Evolutionary conservation across 208 protist genomes (phyloP), one percentile per base, ranked within the genome.

Genomic region (Trypanosoma brucei): DNA sequence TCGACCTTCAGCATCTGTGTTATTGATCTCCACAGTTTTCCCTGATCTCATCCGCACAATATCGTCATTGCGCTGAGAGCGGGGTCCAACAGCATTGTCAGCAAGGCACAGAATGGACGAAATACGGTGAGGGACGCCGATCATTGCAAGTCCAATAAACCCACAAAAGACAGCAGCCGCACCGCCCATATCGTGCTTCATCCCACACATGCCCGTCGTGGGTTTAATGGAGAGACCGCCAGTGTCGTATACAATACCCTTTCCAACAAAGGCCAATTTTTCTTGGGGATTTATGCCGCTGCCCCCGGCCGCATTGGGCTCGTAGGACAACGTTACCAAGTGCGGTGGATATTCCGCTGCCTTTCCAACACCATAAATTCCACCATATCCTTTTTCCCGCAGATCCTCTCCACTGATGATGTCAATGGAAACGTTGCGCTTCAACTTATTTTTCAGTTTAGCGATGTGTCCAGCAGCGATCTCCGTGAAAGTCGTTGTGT

Each of bases 171-270:
- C 76, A 9, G 83, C 86, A 0, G 87, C 90, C 22, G 93, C 78
- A 22, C 93, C 93, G 36, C 87, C 93, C 89, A 96, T 96, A 61
- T 97, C 93, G 48, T 81, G 79, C 71, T 96, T 97, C 93, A 97
- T 96, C 14, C 65, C 59, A 58, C 76, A 84, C 93, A 97, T 97
- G 53, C 75, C 70, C 6, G 72, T 64, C 3, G 70, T 38, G 6
- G 81, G 56, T 69, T 97, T 97, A 58, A 97, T 80, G 31, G 77
- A 59, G 33, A 97, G 79, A 64, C 93, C 93, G 34, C 93, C 93
- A 3, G 83, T 91, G 76, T 97, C 93, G 71, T 96, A 97, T 45
- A 93, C 85, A 69, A 97, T 94, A 52, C 91, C 93, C 53, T 97
- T 97, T 33, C 93, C 93, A 31, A 95, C 90, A 55, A 93, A 83